These are phyloP conservation scores for Ustilago bromivora DNA, from an alignment of 1,284 basidiomycete species.

Conservation along the genomic window DNA sequence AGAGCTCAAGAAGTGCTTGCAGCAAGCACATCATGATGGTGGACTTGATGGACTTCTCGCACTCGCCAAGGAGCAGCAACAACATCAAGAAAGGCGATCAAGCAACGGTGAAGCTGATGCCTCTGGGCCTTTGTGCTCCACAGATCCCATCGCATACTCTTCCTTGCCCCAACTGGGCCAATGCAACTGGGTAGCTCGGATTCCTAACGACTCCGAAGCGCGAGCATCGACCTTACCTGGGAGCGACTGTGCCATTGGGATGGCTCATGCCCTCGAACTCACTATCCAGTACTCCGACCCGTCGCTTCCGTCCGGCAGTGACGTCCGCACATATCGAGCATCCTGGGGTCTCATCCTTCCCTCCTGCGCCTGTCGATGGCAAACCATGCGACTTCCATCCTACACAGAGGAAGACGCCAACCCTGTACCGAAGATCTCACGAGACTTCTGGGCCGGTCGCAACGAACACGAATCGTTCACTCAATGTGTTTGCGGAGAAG, in stretches of 20 bases:
- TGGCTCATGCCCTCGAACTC: constrained; percentile 51
- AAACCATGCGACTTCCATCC: constrained; percentile 45
- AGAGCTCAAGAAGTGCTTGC: constrained; percentile 34
- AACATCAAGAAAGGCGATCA: constrained; percentile 10
- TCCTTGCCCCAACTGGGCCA: constrained; percentile 11
- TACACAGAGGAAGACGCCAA: constrained; percentile 50
- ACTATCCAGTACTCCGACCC: constrained; percentile 44
- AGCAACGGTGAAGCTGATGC: not conserved
- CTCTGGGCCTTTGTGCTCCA: not conserved
- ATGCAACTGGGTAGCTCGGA: constrained; percentile 52
- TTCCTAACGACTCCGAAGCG: constrained; percentile 45
- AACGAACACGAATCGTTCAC: constrained; percentile 53
- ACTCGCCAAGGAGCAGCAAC: constrained; percentile 34
- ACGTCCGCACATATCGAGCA: constrained; percentile 34
- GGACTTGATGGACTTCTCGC: constrained; percentile 34
- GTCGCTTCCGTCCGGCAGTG: constrained; percentile 14
- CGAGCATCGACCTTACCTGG: constrained; percentile 45
- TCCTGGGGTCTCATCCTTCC: constrained; percentile 48
- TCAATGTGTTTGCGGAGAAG: constrained; percentile 57
- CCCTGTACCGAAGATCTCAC: constrained; percentile 46
- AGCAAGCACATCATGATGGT: not conserved
- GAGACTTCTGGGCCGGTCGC: constrained; percentile 47
- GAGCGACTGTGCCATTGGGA: constrained; percentile 41
- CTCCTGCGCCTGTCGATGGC: constrained; percentile 49
- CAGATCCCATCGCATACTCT: constrained; percentile 1